These are phyloP conservation scores for Calocybe gambosa DNA, from an alignment of 1,284 basidiomycete genomes.

Conservation along the genomic window DNA sequence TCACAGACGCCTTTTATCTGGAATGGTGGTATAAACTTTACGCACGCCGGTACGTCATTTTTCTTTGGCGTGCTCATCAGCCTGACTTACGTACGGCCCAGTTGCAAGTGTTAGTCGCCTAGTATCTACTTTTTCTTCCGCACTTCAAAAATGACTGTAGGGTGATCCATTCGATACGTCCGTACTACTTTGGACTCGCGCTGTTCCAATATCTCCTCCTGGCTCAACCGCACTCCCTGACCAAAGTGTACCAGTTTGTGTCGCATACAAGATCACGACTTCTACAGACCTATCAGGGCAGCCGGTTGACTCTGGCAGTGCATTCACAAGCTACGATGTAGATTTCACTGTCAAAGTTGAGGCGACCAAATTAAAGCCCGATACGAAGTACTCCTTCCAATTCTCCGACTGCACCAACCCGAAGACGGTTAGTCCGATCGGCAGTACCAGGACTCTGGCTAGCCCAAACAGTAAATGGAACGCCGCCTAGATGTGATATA, in stretches of 20 bases:
- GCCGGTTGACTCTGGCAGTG: conserved; percentile 41
- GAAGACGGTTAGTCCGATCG: conserved; percentile 39
- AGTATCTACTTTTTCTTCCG: not conserved
- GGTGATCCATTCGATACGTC: conserved; percentile 60
- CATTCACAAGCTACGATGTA: conserved; percentile 58
- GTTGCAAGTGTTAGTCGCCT: conserved; percentile 15
- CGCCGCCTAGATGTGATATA: not conserved
- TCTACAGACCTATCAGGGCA: conserved; percentile 31
- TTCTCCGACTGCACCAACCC: conserved; percentile 55
- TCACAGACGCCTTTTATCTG: conserved; percentile 44
- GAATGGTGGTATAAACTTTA: conserved; percentile 50
- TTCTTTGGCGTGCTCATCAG: not conserved
- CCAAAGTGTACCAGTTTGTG: conserved; percentile 53
- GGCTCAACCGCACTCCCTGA: conserved; percentile 32
- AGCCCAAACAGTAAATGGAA: conserved; percentile 35
- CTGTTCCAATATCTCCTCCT: conserved; percentile 33
- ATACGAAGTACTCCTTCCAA: conserved; percentile 55
- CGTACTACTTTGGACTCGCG: conserved; percentile 60
- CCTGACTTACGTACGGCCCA: not conserved
- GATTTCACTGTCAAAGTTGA: conserved; percentile 65
- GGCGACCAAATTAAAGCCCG: conserved; percentile 44
- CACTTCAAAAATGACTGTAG: conserved; percentile 12
- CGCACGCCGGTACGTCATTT: conserved; percentile 38
- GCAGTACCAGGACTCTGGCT: conserved; percentile 45
- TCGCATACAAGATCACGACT: conserved; percentile 44